These are phyloP conservation scores for Teunomyces kruisii DNA, from an alignment of 805 yeast genomes.

Conservation along the genomic window DNA sequence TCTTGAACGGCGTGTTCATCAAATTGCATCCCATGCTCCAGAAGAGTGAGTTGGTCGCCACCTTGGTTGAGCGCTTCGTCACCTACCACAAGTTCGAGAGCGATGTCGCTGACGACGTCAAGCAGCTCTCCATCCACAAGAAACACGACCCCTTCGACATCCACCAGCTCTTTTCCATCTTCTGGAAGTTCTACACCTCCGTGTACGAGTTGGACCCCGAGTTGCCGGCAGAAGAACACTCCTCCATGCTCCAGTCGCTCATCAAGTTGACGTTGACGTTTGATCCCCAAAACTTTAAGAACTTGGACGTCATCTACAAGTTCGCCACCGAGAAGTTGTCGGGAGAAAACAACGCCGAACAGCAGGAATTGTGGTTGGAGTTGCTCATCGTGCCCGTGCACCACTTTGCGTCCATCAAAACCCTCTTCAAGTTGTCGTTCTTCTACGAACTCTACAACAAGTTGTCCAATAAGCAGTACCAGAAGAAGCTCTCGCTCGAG, in stretches of 20 bases:
- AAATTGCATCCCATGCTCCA: slow-evolving; percentile 71
- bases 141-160: not conserved
- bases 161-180: slow-evolving; percentile 46
- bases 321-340: slow-evolving; percentile 47
- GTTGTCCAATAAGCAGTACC: slow-evolving; percentile 51
- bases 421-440: slow-evolving; percentile 45
- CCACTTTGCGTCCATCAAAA: slow-evolving; percentile 38
- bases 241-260: slow-evolving; percentile 64
- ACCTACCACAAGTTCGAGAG: slow-evolving; percentile 38
- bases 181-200: slow-evolving; percentile 63
- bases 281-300: slow-evolving; percentile 59
- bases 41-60: slow-evolving; percentile 61
- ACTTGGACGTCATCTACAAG: slow-evolving; percentile 61
- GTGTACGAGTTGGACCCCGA: slow-evolving; percentile 61
- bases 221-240: slow-evolving; percentile 63
- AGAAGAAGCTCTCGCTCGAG: slow-evolving; percentile 56
- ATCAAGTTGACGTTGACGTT: slow-evolving; percentile 62
- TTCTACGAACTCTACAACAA: slow-evolving; percentile 53
- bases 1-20: slow-evolving; percentile 60
- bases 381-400: slow-evolving; percentile 51
- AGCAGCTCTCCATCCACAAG: slow-evolving; percentile 11
- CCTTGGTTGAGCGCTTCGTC: slow-evolving; percentile 71
- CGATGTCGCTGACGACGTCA: slow-evolving; percentile 22
- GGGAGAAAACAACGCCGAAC: slow-evolving; percentile 13
- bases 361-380: slow-evolving; percentile 39